A percentile compares a stretch with the other conserved stretches of the same genome.
phyloP scores from a whole-genome alignment of 2,329 filamentous ascomycete genomes.

The Fusarium vanettenii region DNA sequence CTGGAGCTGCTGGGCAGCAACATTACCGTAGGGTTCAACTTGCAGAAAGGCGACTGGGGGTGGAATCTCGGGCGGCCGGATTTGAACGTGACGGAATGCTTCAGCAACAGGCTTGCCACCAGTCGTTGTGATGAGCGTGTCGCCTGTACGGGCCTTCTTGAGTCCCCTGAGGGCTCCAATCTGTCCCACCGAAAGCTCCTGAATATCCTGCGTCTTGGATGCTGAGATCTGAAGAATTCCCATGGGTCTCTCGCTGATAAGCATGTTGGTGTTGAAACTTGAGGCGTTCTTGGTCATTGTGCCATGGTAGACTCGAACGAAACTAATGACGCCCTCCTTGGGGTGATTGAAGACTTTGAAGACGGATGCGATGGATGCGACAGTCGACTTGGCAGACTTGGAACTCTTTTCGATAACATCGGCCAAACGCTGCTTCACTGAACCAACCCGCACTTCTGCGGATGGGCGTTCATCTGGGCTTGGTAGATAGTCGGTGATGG shows the following conservation, averaged over 20 bases:
- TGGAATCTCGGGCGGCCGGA: slow-evolving; percentile 88
- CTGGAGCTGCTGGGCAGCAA: slow-evolving; percentile 83
- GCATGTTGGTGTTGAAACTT: slow-evolving; percentile 89
- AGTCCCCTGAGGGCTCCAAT: slow-evolving; percentile 94
- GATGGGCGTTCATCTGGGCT: slow-evolving; percentile 84
- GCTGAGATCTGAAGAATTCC: slow-evolving; percentile 91
- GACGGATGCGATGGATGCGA: slow-evolving; percentile 71
- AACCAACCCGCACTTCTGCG: slow-evolving; percentile 78
- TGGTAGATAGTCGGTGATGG: slow-evolving; percentile 87
- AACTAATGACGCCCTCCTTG: slow-evolving; percentile 87
- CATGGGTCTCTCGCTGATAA: slow-evolving; percentile 81
- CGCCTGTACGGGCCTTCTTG: slow-evolving; percentile 91
- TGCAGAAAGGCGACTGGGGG: slow-evolving; percentile 97
- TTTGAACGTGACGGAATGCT: slow-evolving; percentile 78
- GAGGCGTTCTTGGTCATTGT: slow-evolving; percentile 77
- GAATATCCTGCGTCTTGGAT: slow-evolving; percentile 85
- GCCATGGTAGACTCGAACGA: slow-evolving; percentile 92
- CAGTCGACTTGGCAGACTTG: slow-evolving; percentile 47
- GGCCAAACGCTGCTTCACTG: slow-evolving; percentile 54
- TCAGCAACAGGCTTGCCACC: slow-evolving; percentile 72
- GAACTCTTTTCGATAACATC: slow-evolving; percentile 56
- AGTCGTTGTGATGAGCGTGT: slow-evolving; percentile 84
- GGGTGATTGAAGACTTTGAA: slow-evolving; percentile 97
- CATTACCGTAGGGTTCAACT: slow-evolving; percentile 81
- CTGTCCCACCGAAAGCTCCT: slow-evolving; percentile 83